A percentile compares a stretch with the other conserved stretches of the same genome.
Evolutionary conservation across 2,329 filamentous ascomycete species (phyloP).

Genomic region (Trichophaea hybrida): DNA sequence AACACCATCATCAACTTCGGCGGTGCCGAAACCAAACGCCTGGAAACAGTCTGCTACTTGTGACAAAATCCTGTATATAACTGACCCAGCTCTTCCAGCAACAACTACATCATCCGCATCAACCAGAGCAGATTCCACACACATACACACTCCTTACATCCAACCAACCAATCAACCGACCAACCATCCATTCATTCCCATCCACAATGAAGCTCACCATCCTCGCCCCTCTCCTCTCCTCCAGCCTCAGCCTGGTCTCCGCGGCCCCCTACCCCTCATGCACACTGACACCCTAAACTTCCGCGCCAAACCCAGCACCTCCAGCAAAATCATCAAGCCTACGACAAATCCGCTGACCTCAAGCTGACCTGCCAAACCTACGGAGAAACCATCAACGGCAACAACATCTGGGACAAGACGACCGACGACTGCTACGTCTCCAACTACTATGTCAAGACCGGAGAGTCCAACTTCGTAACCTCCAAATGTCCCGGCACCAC

Average conservation of each 20-base stretch:
- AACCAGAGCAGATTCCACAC: too few species aligned
- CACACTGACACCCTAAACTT: background rate
- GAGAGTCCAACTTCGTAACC: conserved; percentile 3
- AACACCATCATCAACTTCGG: too few species aligned
- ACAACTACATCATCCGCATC: too few species aligned
- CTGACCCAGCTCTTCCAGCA: too few species aligned
- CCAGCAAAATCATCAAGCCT: conserved; percentile 6
- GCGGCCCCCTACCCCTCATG: background rate
- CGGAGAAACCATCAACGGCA: conserved; percentile 6
- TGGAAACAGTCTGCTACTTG: too few species aligned
- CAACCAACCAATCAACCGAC: too few species aligned
- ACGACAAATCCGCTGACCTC: conserved; percentile 9
- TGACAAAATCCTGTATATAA: too few species aligned
- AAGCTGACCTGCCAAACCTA: conserved; percentile 11
- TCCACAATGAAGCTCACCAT: background rate
- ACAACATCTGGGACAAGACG: conserved; percentile 17
- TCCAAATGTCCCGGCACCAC: background rate
- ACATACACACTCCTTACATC: too few species aligned
- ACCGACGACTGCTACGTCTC: conserved; percentile 13
- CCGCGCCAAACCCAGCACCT: conserved; percentile 3
- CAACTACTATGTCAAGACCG: conserved; percentile 18
- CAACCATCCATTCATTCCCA: too few species aligned
- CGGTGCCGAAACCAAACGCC: too few species aligned
- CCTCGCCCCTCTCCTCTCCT: background rate
- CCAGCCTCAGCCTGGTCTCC: background rate